Percentiles rank a stretch among this genome's conserved stretches.
Evolutionary conservation across 768 basidiomycete species (phyloP).

Genomic region (Boletus reticuloceps): DNA sequence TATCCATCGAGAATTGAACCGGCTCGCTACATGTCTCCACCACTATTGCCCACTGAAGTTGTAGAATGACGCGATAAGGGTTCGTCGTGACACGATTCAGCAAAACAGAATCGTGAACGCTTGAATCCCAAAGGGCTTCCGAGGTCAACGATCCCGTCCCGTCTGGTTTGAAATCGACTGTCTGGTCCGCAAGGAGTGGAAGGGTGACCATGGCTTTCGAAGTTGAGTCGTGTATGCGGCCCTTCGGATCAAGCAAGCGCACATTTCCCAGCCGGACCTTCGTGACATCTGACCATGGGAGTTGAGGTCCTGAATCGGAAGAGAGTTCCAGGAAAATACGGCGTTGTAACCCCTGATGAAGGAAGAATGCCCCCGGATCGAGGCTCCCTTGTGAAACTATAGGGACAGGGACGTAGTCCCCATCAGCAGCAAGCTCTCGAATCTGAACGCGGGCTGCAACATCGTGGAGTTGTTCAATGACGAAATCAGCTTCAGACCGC

Average conservation of each 20-base stretch:
- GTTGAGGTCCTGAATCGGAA: slow-evolving; percentile 85
- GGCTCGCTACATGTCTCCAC: slow-evolving; percentile 85
- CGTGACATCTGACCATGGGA: slow-evolving; percentile 82
- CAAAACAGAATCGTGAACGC: slow-evolving; percentile 80
- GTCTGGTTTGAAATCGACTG: slow-evolving; percentile 75
- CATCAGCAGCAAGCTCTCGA: slow-evolving; percentile 81
- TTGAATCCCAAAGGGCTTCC: slow-evolving; percentile 89
- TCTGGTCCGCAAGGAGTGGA: slow-evolving; percentile 70
- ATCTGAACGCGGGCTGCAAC: slow-evolving; percentile 87
- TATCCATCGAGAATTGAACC: slow-evolving; percentile 84
- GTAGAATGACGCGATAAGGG: slow-evolving; percentile 77
- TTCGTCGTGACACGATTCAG: slow-evolving; percentile 82
- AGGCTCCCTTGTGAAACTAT: slow-evolving; percentile 72
- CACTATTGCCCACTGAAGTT: slow-evolving; percentile 72
- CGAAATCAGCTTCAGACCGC: slow-evolving; percentile 89
- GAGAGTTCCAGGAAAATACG: slow-evolving; percentile 72
- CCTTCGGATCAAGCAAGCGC: slow-evolving; percentile 80
- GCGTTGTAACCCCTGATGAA: slow-evolving; percentile 93
- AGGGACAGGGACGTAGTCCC: slow-evolving; percentile 79
- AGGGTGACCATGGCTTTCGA: slow-evolving; percentile 71
- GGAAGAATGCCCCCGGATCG: slow-evolving; percentile 81
- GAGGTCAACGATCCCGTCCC: slow-evolving; percentile 73
- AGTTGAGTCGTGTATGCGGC: slow-evolving; percentile 74
- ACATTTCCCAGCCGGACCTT: slow-evolving; percentile 80
- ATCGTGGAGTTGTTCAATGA: slow-evolving; percentile 85